Percentiles rank a stretch among this genome's conserved stretches.
phyloP scores from a whole-genome alignment of 164 flowering plant genomes.

The Macadamia tetraphylla region DNA sequence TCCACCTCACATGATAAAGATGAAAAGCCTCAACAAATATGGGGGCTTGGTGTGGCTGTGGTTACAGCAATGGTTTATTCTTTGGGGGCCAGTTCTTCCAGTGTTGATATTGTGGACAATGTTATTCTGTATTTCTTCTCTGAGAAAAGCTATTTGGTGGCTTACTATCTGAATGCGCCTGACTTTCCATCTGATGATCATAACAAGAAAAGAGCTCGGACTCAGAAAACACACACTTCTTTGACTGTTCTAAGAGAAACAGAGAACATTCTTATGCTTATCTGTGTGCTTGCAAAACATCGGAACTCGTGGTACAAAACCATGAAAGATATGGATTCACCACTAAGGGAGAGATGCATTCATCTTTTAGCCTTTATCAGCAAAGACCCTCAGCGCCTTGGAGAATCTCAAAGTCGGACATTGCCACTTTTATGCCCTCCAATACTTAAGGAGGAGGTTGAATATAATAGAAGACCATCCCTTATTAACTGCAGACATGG shows the following conservation, averaged over 20 bases:
- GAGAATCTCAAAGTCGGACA: slow-evolving; percentile 42
- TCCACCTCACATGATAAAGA: slow-evolving; percentile 21
- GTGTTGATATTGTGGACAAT: slow-evolving; percentile 43
- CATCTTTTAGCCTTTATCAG: slow-evolving; percentile 91
- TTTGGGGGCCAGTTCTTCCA: slow-evolving; percentile 49
- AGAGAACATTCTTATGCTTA: slow-evolving; percentile 66
- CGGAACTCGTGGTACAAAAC: slow-evolving; percentile 62
- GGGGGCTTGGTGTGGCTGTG: slow-evolving; percentile 83
- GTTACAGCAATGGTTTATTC: slow-evolving; percentile 68
- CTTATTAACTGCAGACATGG: slow-evolving; percentile 63
- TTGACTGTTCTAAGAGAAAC: slow-evolving; percentile 59
- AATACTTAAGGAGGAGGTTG: slow-evolving; percentile 55
- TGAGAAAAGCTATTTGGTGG: slow-evolving; percentile 60
- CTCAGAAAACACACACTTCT: slow-evolving; percentile 50
- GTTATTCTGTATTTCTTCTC: slow-evolving; percentile 54
- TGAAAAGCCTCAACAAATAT: slow-evolving; percentile 49
- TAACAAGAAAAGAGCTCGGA: slow-evolving; percentile 71
- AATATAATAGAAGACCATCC: slow-evolving; percentile 46
- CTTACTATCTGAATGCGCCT: slow-evolving; percentile 59
- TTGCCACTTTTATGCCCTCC: slow-evolving; percentile 64
- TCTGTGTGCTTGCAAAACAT: slow-evolving; percentile 63
- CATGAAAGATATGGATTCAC: slow-evolving; percentile 65
- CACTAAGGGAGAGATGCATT: slow-evolving; percentile 69
- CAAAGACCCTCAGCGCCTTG: slow-evolving; percentile 50
- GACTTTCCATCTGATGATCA: slow-evolving; percentile 58